These are phyloP conservation scores for Chaetomiaceae sp. DNA, from an alignment of 2,329 filamentous ascomycete genomes.

Conservation along the genomic window DNA sequence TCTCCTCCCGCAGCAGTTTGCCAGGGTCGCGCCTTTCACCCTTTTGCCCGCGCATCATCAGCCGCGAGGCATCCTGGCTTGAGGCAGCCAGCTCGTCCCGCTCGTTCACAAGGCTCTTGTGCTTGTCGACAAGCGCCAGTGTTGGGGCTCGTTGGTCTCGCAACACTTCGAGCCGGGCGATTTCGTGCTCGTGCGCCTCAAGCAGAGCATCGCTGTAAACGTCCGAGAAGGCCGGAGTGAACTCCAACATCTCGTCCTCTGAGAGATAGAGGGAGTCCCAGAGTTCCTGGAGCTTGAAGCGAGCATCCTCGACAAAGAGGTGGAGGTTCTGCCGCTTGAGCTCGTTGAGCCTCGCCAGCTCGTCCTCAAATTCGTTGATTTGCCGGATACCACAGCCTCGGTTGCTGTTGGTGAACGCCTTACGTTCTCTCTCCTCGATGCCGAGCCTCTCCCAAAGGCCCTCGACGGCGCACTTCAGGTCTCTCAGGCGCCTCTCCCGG, in stretches of 20 bases:
- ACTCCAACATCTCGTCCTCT: slow-evolving; percentile 98
- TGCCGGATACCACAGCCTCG: slow-evolving; percentile 85
- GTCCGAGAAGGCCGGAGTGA: slow-evolving; percentile 93
- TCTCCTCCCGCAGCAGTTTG: slow-evolving; percentile 90
- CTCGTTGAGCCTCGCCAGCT: slow-evolving; percentile 79
- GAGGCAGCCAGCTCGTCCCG: slow-evolving; percentile 83
- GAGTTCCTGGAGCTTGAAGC: slow-evolving; percentile 84
- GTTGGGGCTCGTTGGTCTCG: slow-evolving; percentile 84
- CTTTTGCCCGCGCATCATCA: slow-evolving; percentile 88
- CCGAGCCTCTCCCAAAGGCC: slow-evolving; percentile 83
- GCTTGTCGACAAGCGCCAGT: slow-evolving; percentile 74
- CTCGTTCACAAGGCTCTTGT: slow-evolving; percentile 77
- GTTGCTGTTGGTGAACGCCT: slow-evolving; percentile 79
- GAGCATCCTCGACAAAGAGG: slow-evolving; percentile 90
- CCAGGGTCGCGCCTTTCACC: slow-evolving; percentile 93
- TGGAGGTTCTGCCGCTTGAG: slow-evolving; percentile 93
- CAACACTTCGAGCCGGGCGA: slow-evolving; percentile 72
- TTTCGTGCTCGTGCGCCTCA: slow-evolving; percentile 90
- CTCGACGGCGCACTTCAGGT: slow-evolving; percentile 74
- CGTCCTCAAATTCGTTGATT: slow-evolving; percentile 95
- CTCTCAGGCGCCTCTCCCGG: slow-evolving; percentile 41
- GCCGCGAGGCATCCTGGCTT: slow-evolving; percentile 87
- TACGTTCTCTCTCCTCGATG: slow-evolving; percentile 76
- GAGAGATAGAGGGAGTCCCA: slow-evolving; percentile 95
- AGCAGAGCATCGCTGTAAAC: slow-evolving; percentile 94